Base-by-base conservation (phyloP, 169 alveolate genomes). In the Plasmodium vivax region DNA sequence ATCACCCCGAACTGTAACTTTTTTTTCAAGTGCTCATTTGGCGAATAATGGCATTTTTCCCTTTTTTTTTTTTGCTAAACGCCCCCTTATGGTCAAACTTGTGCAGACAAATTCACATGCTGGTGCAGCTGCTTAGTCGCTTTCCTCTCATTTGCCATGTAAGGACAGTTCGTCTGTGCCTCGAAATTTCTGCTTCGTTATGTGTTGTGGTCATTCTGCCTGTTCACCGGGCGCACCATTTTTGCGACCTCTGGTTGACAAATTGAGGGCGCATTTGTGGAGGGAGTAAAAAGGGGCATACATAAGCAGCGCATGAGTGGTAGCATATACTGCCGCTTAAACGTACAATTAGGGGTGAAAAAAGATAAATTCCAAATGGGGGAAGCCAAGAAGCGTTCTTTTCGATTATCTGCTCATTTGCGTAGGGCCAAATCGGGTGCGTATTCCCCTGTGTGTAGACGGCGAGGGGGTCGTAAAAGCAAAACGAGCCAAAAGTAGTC, bases 51-150 rank as follows among this genome's bases (percentile, higher is more conserved):
- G 36, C 77, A 62, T 27, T n/a, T 1, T 4, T 62, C 36, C 36
- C 4, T 9, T 19, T 68, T 68, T 30, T 30, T 68, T 30, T 9
- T 68, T 19, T 27, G 38, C 77, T 27, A 68, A 68, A 68, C 3
- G 41, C 19, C 43, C 0, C 38, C 5, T 68, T 68, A 9, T 68
- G 36, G 38, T 23, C 38, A 68, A 30, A 68, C 38, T 19, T 23
- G 77, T 68, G 12, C 77, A 68, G 77, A 68, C 38, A 68, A 68
- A 68, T 68, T 68, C n/a, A 68, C 77, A 68, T 30, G 38, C 77
- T 2, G 6, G 43, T 68, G 38, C 16, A 68, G 4, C n/a, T 68
- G 12, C 38, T 14, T 6, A 68, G 43, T 38, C 38, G 43, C 23
- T 68, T 19, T 0, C 32, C 38, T 23, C 77, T 19, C 7, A 68